Base-by-base conservation (phyloP, 345 rosid genomes). In the Rhodamnia rubescens region DNA sequence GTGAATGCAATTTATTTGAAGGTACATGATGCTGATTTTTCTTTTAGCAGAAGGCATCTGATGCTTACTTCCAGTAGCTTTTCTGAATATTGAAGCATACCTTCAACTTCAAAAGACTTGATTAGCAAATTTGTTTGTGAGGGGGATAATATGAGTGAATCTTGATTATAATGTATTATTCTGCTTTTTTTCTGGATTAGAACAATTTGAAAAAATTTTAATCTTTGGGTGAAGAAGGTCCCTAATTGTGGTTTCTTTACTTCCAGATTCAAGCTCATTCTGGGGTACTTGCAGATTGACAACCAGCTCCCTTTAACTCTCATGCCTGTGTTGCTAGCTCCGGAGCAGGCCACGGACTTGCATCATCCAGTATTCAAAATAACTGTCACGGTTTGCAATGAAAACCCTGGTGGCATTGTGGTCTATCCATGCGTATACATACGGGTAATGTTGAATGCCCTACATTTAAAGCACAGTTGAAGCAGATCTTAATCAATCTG, bases 231-330 rank as follows among this genome's bases (percentile, higher is more conserved):
- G 26, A 69, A 69, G 75, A 64, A 64, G 44, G 80, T 69, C 80
- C 80, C 40, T 69, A 69, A 32, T 69, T 69, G 80, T 22, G 80
- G 80, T 69, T 69, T 69, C 26, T 69, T 36, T 56, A 24, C 22
- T 94, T 87, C 81, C 94, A 97, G 99, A 97, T 93, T 97, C 93
- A 97, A 97, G 92, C 89, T 97, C 90, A 93, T 96, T 85, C 85
- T 96, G 87, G 99, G 98, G 75, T 86, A 91, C 89, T 85, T 96
- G 91, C 99, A 97, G 92, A 90, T 97, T 84, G 99, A 97, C 89
- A 97, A 97, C 91, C 98, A 95, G 90, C 98, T 97, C 75, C 99
- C 98, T 90, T 90, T 97, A 85, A 91, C 98, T 85, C 90, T 95
- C 87, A 93, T 96, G 98, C 99, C 98, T 9, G 98, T 97, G 86